Conservation (phyloP, 345 rosid species). For the Psidium friedrichsthalianum region DNA sequence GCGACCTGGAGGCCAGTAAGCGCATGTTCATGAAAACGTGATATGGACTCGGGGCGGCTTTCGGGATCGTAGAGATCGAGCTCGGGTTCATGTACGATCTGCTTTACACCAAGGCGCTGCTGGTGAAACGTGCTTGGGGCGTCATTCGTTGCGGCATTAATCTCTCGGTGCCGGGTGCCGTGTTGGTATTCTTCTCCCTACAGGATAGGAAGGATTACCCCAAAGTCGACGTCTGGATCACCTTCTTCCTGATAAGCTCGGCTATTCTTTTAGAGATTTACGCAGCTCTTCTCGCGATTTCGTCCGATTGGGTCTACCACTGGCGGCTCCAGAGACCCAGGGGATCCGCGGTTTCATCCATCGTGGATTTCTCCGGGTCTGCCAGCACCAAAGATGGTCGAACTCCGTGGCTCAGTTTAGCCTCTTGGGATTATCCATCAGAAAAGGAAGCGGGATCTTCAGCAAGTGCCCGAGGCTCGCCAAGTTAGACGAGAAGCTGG, state of each 20-base stretch:
- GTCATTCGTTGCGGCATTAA: constrained; percentile 8
- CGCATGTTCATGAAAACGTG: background rate
- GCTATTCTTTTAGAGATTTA: constrained; percentile 8
- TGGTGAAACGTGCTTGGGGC: constrained; percentile 7
- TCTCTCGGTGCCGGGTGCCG: background rate
- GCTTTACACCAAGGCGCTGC: constrained; percentile 32
- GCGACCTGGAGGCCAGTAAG: constrained; percentile 2
- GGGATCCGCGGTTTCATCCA: background rate
- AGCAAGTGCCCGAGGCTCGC: background rate
- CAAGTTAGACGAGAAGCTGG: background rate
- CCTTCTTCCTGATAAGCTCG: background rate
- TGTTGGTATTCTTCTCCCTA: background rate
- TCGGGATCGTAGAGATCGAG: constrained; percentile 24
- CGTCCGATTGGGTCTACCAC: constrained; percentile 5
- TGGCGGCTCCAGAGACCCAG: background rate
- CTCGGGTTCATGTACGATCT: constrained; percentile 31
- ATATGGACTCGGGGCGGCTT: constrained; percentile 1
- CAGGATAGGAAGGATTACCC: background rate
- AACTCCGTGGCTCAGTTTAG: background rate
- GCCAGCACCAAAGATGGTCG: background rate
- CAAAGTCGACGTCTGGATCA: constrained; percentile 1
- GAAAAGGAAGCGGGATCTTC: background rate
- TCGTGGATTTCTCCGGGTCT: background rate
- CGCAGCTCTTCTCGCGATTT: background rate
- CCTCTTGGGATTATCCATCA: background rate